Evolutionary conservation across 140 eudicot genomes (phyloP).

Genomic region (Oenanthe javanica): DNA sequence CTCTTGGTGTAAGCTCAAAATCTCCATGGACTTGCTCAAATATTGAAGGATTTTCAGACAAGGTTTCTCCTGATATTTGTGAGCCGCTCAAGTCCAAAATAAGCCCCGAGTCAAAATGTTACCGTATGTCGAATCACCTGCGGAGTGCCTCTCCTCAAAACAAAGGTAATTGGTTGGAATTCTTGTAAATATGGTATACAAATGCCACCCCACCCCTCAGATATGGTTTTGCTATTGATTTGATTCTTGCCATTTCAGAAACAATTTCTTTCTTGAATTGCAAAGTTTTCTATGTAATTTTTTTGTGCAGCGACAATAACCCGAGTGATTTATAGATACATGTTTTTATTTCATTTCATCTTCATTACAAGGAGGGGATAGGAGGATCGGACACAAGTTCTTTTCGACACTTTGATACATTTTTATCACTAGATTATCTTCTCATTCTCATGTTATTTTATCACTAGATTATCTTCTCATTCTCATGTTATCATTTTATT

Average conservation of each 20-base stretch:
- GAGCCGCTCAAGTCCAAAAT: constrained; percentile 1
- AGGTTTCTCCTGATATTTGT: constrained; percentile 13
- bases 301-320: constrained; percentile 8
- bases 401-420: background rate
- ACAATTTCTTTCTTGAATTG: background rate
- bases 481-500: background rate
- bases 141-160: constrained; percentile 1
- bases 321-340: constrained; percentile 1
- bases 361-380: background rate
- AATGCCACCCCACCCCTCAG: background rate
- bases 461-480: background rate
- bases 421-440: background rate
- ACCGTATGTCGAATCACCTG: constrained; percentile 9
- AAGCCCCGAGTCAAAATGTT: constrained; percentile 6
- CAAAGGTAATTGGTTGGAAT: background rate
- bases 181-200: constrained; percentile 8
- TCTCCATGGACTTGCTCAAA: constrained; percentile 13
- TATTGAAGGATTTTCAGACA: constrained; percentile 13
- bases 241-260: constrained; percentile 9
- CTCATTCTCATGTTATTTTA: background rate
- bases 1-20: constrained; percentile 12
- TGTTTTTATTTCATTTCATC: background rate
- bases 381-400: background rate
- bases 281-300: constrained; percentile 4
- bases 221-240: background rate